Evolutionary conservation across 2,329 filamentous ascomycete genomes (phyloP), one percentile per base, ranked within the genome.

Genomic region (Beauveria bassiana): DNA sequence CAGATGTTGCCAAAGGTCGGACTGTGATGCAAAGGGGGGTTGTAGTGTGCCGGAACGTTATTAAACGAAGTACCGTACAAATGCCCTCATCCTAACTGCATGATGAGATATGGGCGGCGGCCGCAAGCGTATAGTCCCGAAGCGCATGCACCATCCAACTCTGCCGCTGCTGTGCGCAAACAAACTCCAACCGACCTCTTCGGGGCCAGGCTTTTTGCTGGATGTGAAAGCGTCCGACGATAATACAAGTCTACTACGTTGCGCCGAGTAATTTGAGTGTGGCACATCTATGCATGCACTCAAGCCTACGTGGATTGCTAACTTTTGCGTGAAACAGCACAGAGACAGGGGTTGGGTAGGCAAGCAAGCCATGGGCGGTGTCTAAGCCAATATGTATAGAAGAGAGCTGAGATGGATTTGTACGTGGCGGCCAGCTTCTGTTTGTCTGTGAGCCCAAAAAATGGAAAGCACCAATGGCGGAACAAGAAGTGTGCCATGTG

Each of bases 401-500:
- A 38, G 20, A 24, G 20, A 24, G 22, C 14, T 16, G 14, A 26
- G 10, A 16, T 47, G 10, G 20, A 53, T 24, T 16, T n/a, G 49
- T 24, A 28, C 20, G 28, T 31, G 46, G n/a, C n/a, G 28, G 43
- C 43, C 24, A 56, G 46, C 8, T 57, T 57, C 34, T 22, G 4
- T 9, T 26, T 9, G 38, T 38, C n/a, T n/a, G 10, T 18, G 5
- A 47, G 38, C 16, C 14, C 22, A 43, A 7, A n/a, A n/a, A 43
- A 40, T 2, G 5, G 31, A 7, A 31, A 12, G 22, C 57, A 38
- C 57, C 57, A 59, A 59, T 59, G 24, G 26, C 38, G 46, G 57
- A 59, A 45, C 47, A 31, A 40, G 47, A 34, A 8, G 12, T 40
- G 57, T 49, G 40, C 57, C 57, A 59, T 59, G 57, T 59, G 57